Base-by-base conservation (phyloP, 1,139 yeast species). In the Pichia sp. region DNA sequence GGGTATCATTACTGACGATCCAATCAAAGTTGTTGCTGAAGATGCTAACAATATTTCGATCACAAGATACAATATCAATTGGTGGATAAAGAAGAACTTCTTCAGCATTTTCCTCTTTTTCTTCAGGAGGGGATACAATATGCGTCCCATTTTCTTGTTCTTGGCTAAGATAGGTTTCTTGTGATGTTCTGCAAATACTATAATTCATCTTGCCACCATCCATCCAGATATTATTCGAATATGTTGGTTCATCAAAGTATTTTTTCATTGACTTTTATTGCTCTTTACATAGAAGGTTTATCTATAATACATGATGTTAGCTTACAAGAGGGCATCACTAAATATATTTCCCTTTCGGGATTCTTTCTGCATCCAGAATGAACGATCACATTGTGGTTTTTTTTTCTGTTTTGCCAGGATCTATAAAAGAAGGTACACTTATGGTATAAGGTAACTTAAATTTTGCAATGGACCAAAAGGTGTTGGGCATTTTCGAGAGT, bases 1-100 rank as follows among this genome's bases (percentile, higher is more conserved):
- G 7, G 60, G 60, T 20, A 27, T 56, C 12, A 38, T 55, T 25
- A 51, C 58, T 7, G 60, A 56, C 39, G 49, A 53, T 32, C 57
- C 58, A 7, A n/a, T 38, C 5, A 31, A 33, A 8, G 37, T 46
- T 18, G 21, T 40, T 11, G 34, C 43, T n/a, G 24, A 36, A 5
- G 23, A 20, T 4, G 25, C 34, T n/a, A n/a, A 26, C 5, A 12
- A 19, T 8, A 27, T 22, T 16, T n/a, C 26, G 6, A 13, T 32
- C 1, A 32, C 38, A 8, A 32, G 27, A 10, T 48, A 45, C 32
- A 33, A 26, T 12, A 11, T 48, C 3, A 26, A 29, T 12, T 28
- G 33, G 21, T 48, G 44, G 38, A 3, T 48, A 13, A 40, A 46
- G 28, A 35, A 35, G 12, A 30, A 38, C 10, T n/a, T 44, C 4